Conservation (phyloP, 2,329 filamentous ascomycete genomes). For the Neopestalotiopsis sp. region DNA sequence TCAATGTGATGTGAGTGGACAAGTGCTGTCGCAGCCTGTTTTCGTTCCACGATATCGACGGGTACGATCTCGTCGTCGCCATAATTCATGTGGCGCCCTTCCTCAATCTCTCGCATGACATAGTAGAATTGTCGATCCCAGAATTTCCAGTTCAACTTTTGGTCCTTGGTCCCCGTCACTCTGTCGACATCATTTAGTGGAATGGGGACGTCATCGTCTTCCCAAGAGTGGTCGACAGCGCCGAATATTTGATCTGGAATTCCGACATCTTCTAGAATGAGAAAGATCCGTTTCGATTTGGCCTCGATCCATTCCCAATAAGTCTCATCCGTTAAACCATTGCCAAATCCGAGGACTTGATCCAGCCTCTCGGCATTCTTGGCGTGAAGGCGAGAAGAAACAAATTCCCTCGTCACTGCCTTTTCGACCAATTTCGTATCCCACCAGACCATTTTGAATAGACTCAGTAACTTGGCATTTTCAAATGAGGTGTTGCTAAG, state of each 20-base stretch:
- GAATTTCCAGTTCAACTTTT: slow-evolving; percentile 70
- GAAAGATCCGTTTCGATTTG: slow-evolving; percentile 71
- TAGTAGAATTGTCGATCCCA: slow-evolving; percentile 74
- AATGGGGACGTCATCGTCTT: slow-evolving; percentile 76
- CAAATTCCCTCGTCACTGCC: slow-evolving; percentile 71
- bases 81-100: slow-evolving; percentile 67
- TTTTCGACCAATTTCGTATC: slow-evolving; percentile 71
- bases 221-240: slow-evolving; percentile 77
- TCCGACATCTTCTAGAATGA: slow-evolving; percentile 72
- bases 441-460: slow-evolving; percentile 64
- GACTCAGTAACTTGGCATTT: slow-evolving; percentile 6
- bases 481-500: not conserved
- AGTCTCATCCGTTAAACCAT: slow-evolving; percentile 71
- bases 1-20: slow-evolving; percentile 49
- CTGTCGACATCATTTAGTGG: slow-evolving; percentile 67
- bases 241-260: slow-evolving; percentile 77
- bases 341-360: slow-evolving; percentile 68
- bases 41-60: slow-evolving; percentile 67
- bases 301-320: slow-evolving; percentile 80
- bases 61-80: slow-evolving; percentile 72
- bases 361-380: slow-evolving; percentile 67
- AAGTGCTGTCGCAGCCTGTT: slow-evolving; percentile 42
- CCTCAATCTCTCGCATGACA: slow-evolving; percentile 66
- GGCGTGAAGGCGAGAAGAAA: slow-evolving; percentile 66
- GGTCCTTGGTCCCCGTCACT: slow-evolving; percentile 63